Base-by-base conservation (phyloP, 331 rosid species). In the Erythrophleum ivorense region DNA sequence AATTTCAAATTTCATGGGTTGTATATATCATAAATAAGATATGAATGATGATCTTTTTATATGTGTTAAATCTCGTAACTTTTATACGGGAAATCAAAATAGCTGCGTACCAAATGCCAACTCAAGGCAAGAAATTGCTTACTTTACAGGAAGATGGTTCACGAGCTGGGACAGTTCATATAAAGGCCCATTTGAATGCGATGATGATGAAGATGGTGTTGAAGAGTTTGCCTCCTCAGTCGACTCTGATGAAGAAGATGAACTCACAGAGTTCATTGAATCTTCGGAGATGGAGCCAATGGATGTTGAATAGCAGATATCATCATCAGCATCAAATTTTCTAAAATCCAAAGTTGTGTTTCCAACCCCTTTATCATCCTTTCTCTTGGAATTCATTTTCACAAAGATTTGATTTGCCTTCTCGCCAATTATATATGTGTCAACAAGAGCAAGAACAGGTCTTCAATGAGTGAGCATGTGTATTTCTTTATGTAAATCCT, bases 71-170 rank as follows among this genome's bases (percentile, higher is more conserved):
- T 8, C 46, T 41, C 41, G 5, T 5, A 24, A 38, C 41, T 38
- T 38, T 38, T 38, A 38, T 38, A 38, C 5, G 41, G 41, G 41
- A 38, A 38, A 38, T 38, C 41, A 38, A 38, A 38, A 38, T 38
- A 38, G 4, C 41, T 38, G 41, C 3, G 2, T 38, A 1, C 5
- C 41, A 38, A 5, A 38, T 38, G 41, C 3, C 3, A 7, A 24
- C 10, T 21, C 65, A 60, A 13, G 45, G 8, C 8, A 76, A 76
- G 69, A 69, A 74, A 43, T 66, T 34, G 36, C 88, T 87, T 90
- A 94, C 98, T 90, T 92, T 16, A 91, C 34, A 64, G 98, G 98
- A 19, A 94, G 98, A 80, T 89, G 84, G 68, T 76, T 77, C 94
- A 90, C 80, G 82, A 92, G 95, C 16, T 92, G 97, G n/a, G 98